Conservation (phyloP, 2,329 filamentous ascomycete genomes). For the Metarhizium anisopliae region DNA sequence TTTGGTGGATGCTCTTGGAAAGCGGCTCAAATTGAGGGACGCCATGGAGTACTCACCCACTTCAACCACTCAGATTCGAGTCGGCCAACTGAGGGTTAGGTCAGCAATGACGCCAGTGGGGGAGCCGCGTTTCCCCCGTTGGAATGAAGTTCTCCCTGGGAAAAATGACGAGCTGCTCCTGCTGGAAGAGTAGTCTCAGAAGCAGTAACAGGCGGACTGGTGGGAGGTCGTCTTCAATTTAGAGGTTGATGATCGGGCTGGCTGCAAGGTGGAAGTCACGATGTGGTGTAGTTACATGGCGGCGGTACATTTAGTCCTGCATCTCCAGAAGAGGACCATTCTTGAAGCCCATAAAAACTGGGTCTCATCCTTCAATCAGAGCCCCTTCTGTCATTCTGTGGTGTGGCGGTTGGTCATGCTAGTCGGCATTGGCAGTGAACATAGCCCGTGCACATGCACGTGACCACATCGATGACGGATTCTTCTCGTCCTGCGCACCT, state of each 20-base stretch:
- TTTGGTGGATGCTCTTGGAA: slow-evolving; percentile 5
- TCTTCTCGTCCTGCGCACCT: neutral
- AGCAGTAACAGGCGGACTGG: neutral
- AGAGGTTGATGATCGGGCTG: slow-evolving; percentile 1
- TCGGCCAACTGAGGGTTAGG: slow-evolving; percentile 22
- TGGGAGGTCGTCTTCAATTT: neutral
- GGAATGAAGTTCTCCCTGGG: neutral
- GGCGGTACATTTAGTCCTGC: slow-evolving; percentile 19
- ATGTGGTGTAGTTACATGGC: slow-evolving; percentile 22
- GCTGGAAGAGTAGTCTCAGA: neutral
- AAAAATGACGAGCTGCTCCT: neutral
- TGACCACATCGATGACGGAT: neutral
- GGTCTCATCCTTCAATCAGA: slow-evolving; percentile 4
- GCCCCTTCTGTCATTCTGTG: neutral
- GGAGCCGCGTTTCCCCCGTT: slow-evolving; percentile 1
- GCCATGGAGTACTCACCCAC: slow-evolving; percentile 17
- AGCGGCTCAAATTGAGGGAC: slow-evolving; percentile 28
- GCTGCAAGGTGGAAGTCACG: slow-evolving; percentile 22
- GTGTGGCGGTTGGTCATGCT: neutral
- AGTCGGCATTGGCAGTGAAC: neutral
- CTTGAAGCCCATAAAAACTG: slow-evolving; percentile 12
- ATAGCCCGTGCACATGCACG: neutral
- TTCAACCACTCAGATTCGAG: slow-evolving; percentile 11
- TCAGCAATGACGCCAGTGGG: slow-evolving; percentile 30
- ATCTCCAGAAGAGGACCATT: slow-evolving; percentile 16